Evolutionary conservation across 202 grass and related monocot species (phyloP), one percentile per base, ranked within the genome.

Genomic region (Brachypodium distachyon): DNA sequence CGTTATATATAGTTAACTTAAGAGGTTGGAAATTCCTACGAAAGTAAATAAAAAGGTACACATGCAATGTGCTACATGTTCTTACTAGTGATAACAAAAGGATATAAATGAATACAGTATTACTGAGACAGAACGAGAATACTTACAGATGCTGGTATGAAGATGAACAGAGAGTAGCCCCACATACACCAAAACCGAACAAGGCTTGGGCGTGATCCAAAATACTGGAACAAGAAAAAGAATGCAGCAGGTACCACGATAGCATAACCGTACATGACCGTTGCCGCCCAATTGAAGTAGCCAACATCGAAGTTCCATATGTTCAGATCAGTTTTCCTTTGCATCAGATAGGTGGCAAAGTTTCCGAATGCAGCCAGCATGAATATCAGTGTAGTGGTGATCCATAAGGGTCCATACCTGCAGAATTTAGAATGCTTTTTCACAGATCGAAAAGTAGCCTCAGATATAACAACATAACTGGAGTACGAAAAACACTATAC

Each of bases 161-260:
- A 99, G 83, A 95, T 77, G 78, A 92, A 95, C 55, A 99, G 75
- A 72, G 92, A 99, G 86, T 99, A 99, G 55, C 96, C 96, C 96
- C 96, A 99, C 82, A 95, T 78, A 70, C 96, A 99, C 96, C 91
- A 99, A 72, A 99, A 91, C 12, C 85, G 84, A 49, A 99, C 63
- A 66, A 95, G 87, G 82, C 85, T 95, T 80, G 74, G 52, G 54
- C 76, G 79, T 27, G 82, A 88, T 86, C 91, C 96, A 82, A 95
- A 95, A 72, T 99, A 99, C 74, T 85, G 87, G 74, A 99, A 84
- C 74, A 95, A 76, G 89, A 99, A 99, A 83, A 87, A 99, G 71
- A 95, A 95, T 70, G 73, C 66, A 75, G 70, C 87, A 13, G 91
- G 96, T 40, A 95, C 96, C 33, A 90, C 50, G 13, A 92, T 83